phyloP scores from a whole-genome alignment of 768 basidiomycete genomes.

The Xerocomellus amylosporus region DNA sequence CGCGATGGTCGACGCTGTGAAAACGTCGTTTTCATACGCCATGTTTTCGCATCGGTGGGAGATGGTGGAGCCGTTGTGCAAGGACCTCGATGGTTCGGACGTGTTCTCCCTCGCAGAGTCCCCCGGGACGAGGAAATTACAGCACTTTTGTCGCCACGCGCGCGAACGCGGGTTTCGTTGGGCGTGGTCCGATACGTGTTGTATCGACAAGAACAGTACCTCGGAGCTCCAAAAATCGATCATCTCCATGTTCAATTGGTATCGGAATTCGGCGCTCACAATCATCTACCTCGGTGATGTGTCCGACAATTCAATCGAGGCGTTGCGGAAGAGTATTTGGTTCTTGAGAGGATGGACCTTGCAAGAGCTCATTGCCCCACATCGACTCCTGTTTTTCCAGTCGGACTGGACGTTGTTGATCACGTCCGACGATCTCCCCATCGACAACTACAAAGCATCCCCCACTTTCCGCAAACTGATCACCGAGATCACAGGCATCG shows the following conservation, averaged over 20 bases:
- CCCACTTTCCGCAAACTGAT: slow-evolving; percentile 12
- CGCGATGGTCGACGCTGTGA: slow-evolving; percentile 5
- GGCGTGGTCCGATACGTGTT: slow-evolving; percentile 31
- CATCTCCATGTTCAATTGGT: slow-evolving; percentile 33
- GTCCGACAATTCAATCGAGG: slow-evolving; percentile 8
- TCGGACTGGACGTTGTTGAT: slow-evolving; percentile 21
- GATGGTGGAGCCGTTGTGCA: slow-evolving; percentile 11
- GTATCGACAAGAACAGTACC: slow-evolving; percentile 30
- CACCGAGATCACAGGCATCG: slow-evolving; percentile 18
- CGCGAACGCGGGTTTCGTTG: slow-evolving; percentile 21
- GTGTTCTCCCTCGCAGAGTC: slow-evolving; percentile 17
- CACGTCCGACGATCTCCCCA: slow-evolving; percentile 13
- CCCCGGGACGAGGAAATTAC: slow-evolving; percentile 13
- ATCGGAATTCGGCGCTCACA: slow-evolving; percentile 24
- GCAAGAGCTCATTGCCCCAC: slow-evolving; percentile 29
- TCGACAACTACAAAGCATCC: slow-evolving; percentile 19
- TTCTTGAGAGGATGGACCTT: slow-evolving; percentile 27
- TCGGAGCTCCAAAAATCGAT: slow-evolving; percentile 30
- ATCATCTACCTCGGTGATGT: slow-evolving; percentile 26
- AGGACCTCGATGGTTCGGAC: slow-evolving; percentile 14
- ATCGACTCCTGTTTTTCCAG: slow-evolving; percentile 21
- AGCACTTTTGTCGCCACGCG: slow-evolving; percentile 18
- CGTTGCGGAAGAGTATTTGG: slow-evolving; percentile 21
- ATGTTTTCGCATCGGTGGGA: slow-evolving; percentile 30
- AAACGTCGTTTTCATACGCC: slow-evolving; percentile 17